Evolutionary conservation across 306 rosid species (phyloP), one percentile per base, ranked within the genome.

Genomic region (Sesbania bispinosa): DNA sequence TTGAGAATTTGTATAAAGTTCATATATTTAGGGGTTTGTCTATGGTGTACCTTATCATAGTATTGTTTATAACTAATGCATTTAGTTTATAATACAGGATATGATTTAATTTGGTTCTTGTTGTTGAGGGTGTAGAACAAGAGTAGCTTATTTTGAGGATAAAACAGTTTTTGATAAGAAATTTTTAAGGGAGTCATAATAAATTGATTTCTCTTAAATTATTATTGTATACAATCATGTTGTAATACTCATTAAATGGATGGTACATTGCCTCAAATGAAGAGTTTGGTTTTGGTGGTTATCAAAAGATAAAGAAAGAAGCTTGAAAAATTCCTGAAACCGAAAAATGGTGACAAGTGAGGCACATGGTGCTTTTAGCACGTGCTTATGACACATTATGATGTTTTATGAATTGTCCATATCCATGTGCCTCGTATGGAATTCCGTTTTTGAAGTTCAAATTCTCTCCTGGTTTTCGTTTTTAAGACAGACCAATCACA

Each of bases 401-500:
- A 35, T 33, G 69, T 14, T 53, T 13, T 7, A 27, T 63, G 81
- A 62, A 71, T 43, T 52, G 73, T 70, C 73, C 8, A 30, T 41
- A 48, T 60, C 71, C 41, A 38, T 38, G 20, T 68, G 16, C 57
- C 63, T 20, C 10, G 63, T 50, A 60, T 21, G 19, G 32, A 53
- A 15, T 71, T 36, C 54, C 55, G 26, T 30, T 65, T 72, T 72
- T 16, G 43, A 73, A 35, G 71, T 65, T 58, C 27, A 57, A 47
- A 36, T 18, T 46, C 48, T 47, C 46, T 64, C 45, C 26, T 23
- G n/a, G 65, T 75, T 69, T 54, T 53, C 15, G 20, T 69, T 75
- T 62, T 13, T 60, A 16, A 79, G 24, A 59, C 7, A 57, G 59
- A 59, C 46, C 24, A 69, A 7, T 62, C 83, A 82, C 86, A 58